These are phyloP conservation scores for Ceratobasidium sp. DNA, from an alignment of 1,284 basidiomycete genomes.

Conservation along the genomic window DNA sequence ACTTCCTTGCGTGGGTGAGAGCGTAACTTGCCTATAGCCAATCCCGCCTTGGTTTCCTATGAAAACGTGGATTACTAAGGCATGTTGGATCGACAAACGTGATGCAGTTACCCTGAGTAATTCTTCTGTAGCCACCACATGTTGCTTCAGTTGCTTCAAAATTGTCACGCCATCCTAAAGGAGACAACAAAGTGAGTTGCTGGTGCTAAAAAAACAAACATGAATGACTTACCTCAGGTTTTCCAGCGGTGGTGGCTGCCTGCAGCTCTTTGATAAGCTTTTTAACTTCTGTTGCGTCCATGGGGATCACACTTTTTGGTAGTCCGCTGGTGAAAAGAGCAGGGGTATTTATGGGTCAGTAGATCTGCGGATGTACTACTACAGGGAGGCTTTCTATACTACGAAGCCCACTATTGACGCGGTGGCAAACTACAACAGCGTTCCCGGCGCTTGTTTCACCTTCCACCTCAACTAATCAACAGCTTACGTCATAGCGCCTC, in stretches of 20 bases:
- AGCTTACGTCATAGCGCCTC: constrained; percentile 3
- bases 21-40: constrained; percentile 93
- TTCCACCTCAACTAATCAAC: background rate
- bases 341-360: constrained; percentile 33
- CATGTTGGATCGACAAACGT: constrained; percentile 49
- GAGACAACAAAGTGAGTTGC: constrained; percentile 54
- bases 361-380: constrained; percentile 23
- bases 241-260: constrained; percentile 65
- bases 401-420: constrained; percentile 10
- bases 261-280: constrained; percentile 84
- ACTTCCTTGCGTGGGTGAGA: constrained; percentile 80
- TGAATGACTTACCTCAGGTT: constrained; percentile 68
- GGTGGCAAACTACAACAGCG: constrained; percentile 18
- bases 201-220: constrained; percentile 59
- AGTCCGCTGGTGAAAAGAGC: constrained; percentile 1
- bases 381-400: constrained; percentile 40
- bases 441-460: background rate
- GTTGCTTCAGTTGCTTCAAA: constrained; percentile 80
- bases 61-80: background rate
- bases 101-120: constrained; percentile 83
- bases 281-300: constrained; percentile 72
- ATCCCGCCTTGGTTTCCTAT: constrained; percentile 91
- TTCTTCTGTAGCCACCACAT: constrained; percentile 87
- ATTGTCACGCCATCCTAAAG: constrained; percentile 79
- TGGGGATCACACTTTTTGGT: constrained; percentile 18